Conservation (phyloP, 2,329 filamentous ascomycete genomes). For the Byssoonygena ceratinophila region DNA sequence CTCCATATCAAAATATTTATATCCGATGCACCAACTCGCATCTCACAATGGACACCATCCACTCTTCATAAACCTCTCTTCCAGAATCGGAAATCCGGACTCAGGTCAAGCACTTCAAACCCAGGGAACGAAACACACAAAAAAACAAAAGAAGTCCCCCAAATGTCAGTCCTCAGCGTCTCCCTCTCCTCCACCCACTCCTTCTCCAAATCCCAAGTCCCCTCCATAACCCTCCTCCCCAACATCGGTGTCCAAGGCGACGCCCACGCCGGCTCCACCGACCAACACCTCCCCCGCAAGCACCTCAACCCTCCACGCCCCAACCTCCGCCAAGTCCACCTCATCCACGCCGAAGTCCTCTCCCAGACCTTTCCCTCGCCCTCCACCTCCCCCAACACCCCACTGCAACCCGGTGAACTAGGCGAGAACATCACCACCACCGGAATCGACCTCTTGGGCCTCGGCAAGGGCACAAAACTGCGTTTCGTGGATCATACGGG, state of each 20-base stretch:
- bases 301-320: conserved; percentile 18
- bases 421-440: conserved; percentile 22
- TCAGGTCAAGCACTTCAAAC: too few relatives aligned
- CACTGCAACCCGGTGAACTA: conserved; percentile 17
- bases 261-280: conserved; percentile 20
- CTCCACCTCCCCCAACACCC: not conserved
- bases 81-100: too few relatives aligned
- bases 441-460: conserved; percentile 17
- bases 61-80: too few relatives aligned
- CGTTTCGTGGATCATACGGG: conserved; percentile 15
- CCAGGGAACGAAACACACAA: too few relatives aligned
- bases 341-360: conserved; percentile 21
- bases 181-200: conserved; percentile 18
- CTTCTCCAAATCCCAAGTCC: conserved; percentile 20
- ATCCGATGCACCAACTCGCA: too few relatives aligned
- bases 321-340: conserved; percentile 25
- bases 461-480: conserved; percentile 19
- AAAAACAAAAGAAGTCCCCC: too few relatives aligned
- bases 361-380: conserved; percentile 6
- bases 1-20: too few relatives aligned
- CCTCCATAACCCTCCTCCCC: conserved; percentile 19
- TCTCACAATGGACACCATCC: too few relatives aligned
- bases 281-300: conserved; percentile 20
- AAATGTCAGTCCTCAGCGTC: conserved; percentile 19
- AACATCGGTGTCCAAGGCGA: conserved; percentile 22